Percentiles rank a stretch among this genome's conserved stretches.
Conservation (phyloP, 345 rosid genomes). For the Dovyalis caffra region DNA sequence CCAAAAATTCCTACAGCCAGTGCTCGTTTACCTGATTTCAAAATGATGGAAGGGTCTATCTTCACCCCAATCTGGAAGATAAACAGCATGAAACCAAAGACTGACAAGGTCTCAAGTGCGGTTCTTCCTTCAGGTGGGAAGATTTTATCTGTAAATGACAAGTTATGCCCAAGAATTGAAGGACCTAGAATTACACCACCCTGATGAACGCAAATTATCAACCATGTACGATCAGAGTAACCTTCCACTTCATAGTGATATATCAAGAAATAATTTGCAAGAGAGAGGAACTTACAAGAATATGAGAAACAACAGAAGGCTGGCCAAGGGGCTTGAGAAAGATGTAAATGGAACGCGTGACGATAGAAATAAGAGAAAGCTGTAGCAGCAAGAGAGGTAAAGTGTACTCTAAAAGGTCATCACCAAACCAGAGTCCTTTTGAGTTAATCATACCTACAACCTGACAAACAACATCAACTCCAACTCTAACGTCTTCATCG, state of each 20-base stretch:
- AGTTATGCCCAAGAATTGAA: slow-evolving; percentile 34
- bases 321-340: slow-evolving; percentile 22
- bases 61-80: slow-evolving; percentile 41
- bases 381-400: slow-evolving; percentile 19
- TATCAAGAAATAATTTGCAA: not conserved
- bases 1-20: slow-evolving; percentile 9
- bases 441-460: not conserved
- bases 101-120: slow-evolving; percentile 28
- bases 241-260: not conserved
- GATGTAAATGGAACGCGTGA: slow-evolving; percentile 11
- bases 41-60: slow-evolving; percentile 24
- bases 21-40: slow-evolving; percentile 8
- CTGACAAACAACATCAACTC: slow-evolving; percentile 11
- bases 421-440: slow-evolving; percentile 12
- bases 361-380: slow-evolving; percentile 15
- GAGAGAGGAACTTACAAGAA: slow-evolving; percentile 10
- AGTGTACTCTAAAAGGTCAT: slow-evolving; percentile 17
- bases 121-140: slow-evolving; percentile 30
- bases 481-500: not conserved
- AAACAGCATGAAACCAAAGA: slow-evolving; percentile 37
- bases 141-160: slow-evolving; percentile 15
- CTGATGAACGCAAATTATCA: slow-evolving; percentile 20
- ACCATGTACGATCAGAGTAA: not conserved
- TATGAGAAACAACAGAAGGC: slow-evolving; percentile 22
- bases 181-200: slow-evolving; percentile 47